These are phyloP conservation scores for Poa annua DNA, from an alignment of 176 grass and related monocot species.

Conservation along the genomic window DNA sequence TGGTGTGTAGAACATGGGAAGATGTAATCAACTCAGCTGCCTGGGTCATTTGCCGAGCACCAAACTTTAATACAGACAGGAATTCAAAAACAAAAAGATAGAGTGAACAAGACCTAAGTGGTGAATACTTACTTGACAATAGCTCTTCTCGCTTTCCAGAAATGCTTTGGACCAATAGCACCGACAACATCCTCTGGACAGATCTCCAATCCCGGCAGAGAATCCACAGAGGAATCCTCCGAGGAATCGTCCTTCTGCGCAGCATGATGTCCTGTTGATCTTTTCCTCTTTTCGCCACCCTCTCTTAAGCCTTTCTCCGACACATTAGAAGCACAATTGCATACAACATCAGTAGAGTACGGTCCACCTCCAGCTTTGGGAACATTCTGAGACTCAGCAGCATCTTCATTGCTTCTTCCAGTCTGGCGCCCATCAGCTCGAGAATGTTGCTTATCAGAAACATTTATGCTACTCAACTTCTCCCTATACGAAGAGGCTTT, in stretches of 20 bases:
- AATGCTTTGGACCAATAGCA: slow-evolving; percentile 77
- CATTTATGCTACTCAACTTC: slow-evolving; percentile 20
- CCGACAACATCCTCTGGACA: slow-evolving; percentile 73
- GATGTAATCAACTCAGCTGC: background rate
- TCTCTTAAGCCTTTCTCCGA: slow-evolving; percentile 33
- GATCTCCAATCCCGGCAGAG: slow-evolving; percentile 49
- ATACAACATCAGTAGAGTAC: slow-evolving; percentile 30
- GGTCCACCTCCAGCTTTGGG: background rate
- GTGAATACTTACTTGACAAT: slow-evolving; percentile 73
- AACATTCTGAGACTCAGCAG: slow-evolving; percentile 5
- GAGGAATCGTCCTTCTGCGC: slow-evolving; percentile 44
- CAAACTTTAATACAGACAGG: background rate
- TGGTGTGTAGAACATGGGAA: slow-evolving; percentile 5
- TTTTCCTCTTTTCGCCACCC: slow-evolving; percentile 51
- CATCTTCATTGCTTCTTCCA: slow-evolving; percentile 4
- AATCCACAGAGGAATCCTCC: slow-evolving; percentile 50
- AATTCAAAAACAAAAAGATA: slow-evolving; percentile 26
- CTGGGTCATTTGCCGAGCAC: background rate
- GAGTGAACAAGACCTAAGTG: slow-evolving; percentile 1
- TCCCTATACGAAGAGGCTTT: slow-evolving; percentile 28
- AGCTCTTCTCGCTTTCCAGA: slow-evolving; percentile 91
- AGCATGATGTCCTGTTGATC: slow-evolving; percentile 14
- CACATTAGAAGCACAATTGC: slow-evolving; percentile 21
- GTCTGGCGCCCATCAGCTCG: background rate
- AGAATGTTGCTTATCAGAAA: slow-evolving; percentile 34